Evolutionary conservation across 352 stramenopile species (phyloP).

Genomic region (Pythium oligandrum): DNA sequence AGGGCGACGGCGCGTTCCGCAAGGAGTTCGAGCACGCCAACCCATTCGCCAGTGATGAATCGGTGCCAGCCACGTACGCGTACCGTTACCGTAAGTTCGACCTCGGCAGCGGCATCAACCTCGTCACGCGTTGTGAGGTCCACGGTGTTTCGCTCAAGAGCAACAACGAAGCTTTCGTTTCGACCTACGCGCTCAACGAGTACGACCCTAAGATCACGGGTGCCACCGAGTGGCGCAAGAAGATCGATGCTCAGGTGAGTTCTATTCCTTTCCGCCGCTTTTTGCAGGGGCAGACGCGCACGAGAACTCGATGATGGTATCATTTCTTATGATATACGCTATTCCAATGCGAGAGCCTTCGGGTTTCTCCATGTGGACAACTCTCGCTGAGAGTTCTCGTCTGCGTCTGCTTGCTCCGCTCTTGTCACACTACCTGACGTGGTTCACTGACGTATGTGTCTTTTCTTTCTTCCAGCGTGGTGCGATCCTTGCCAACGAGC

Average conservation of each 20-base stretch:
- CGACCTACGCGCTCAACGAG: slow-evolving; percentile 96
- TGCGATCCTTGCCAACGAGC: slow-evolving; percentile 95
- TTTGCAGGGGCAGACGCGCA: slow-evolving; percentile 13
- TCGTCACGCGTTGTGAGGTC: slow-evolving; percentile 94
- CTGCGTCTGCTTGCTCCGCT: background rate
- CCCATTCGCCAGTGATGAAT: slow-evolving; percentile 95
- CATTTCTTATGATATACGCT: slow-evolving; percentile 40
- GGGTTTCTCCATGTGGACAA: slow-evolving; percentile 25
- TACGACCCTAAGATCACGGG: slow-evolving; percentile 92
- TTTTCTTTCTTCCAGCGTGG: slow-evolving; percentile 71
- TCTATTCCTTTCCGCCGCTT: slow-evolving; percentile 1
- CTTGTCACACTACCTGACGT: background rate
- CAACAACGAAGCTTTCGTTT: slow-evolving; percentile 90
- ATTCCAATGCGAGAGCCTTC: slow-evolving; percentile 24
- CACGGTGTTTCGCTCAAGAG: slow-evolving; percentile 89
- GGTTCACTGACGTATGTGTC: slow-evolving; percentile 10
- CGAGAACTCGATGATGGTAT: slow-evolving; percentile 61
- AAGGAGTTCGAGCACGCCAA: slow-evolving; percentile 79
- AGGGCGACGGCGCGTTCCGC: slow-evolving; percentile 32
- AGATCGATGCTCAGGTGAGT: slow-evolving; percentile 93
- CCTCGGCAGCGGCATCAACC: slow-evolving; percentile 80
- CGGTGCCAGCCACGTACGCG: slow-evolving; percentile 90
- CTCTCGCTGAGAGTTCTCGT: slow-evolving; percentile 22
- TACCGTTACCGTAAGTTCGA: slow-evolving; percentile 98
- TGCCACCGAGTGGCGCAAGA: slow-evolving; percentile 93